A percentile compares a stretch with the other conserved stretches of the same genome.
phyloP scores from a whole-genome alignment of 2,329 filamentous ascomycete species.

The Alternaria infectoria region DNA sequence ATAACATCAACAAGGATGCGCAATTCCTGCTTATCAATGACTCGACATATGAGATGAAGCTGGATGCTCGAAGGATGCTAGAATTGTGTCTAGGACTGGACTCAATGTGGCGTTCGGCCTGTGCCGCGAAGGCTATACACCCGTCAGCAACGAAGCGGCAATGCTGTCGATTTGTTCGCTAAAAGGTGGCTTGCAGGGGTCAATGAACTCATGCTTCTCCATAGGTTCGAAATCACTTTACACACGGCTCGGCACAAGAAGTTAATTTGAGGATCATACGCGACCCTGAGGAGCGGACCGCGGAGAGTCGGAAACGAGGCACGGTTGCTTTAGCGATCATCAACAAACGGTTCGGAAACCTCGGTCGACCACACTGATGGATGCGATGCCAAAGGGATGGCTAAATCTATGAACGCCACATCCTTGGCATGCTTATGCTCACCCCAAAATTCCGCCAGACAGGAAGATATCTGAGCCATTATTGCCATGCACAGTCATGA shows the following conservation, averaged over 20 bases:
- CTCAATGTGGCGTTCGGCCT: background rate
- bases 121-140: background rate
- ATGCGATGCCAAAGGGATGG: background rate
- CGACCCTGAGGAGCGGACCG: background rate
- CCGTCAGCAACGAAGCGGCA: background rate
- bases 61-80: background rate
- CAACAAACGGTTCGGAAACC: background rate
- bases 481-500: background rate
- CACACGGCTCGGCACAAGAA: background rate
- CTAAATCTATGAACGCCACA: background rate
- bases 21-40: background rate
- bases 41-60: background rate
- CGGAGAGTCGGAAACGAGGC: background rate
- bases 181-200: background rate
- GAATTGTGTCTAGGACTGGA: background rate
- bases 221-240: background rate
- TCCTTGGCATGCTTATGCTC: background rate
- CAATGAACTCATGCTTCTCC: background rate
- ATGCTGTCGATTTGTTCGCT: background rate
- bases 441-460: background rate
- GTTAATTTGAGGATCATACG: background rate
- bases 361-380: background rate
- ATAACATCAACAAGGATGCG: background rate
- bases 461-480: background rate
- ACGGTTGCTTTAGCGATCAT: background rate